These are phyloP conservation scores for Mycena galericulata DNA, from an alignment of 768 basidiomycete genomes.

Conservation along the genomic window DNA sequence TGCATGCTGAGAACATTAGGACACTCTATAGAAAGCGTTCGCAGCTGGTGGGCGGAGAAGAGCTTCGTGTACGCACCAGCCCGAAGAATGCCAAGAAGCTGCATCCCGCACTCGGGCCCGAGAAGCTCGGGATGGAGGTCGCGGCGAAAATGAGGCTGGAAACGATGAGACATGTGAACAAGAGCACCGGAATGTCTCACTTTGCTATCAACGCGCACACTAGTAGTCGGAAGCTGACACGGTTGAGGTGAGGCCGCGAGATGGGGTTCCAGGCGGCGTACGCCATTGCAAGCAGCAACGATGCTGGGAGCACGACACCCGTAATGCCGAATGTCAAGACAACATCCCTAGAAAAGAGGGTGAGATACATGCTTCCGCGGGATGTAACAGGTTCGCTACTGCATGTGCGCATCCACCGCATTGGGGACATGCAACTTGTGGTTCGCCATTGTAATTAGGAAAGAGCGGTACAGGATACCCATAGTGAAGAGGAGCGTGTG, in stretches of 20 bases:
- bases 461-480: not conserved
- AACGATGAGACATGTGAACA: constrained; percentile 4
- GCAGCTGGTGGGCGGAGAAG: no score
- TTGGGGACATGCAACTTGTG: not conserved
- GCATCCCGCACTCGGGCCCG: constrained; percentile 3
- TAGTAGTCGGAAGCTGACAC: constrained; percentile 12
- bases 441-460: not conserved
- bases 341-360: no score
- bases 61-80: no score
- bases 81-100: constrained; percentile 14
- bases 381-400: no score
- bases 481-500: no score
- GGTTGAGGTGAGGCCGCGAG: constrained; percentile 3
- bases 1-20: no score
- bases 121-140: constrained; percentile 2
- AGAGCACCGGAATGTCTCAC: not conserved
- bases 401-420: not conserved
- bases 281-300: constrained; percentile 6
- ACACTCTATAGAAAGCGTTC: no score
- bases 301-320: constrained; percentile 12
- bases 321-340: no score
- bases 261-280: constrained; percentile 2
- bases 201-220: constrained; percentile 12
- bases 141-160: no score
- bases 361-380: no score